Conservation (phyloP, 345 rosid genomes). For the Lepidium aucheri region DNA sequence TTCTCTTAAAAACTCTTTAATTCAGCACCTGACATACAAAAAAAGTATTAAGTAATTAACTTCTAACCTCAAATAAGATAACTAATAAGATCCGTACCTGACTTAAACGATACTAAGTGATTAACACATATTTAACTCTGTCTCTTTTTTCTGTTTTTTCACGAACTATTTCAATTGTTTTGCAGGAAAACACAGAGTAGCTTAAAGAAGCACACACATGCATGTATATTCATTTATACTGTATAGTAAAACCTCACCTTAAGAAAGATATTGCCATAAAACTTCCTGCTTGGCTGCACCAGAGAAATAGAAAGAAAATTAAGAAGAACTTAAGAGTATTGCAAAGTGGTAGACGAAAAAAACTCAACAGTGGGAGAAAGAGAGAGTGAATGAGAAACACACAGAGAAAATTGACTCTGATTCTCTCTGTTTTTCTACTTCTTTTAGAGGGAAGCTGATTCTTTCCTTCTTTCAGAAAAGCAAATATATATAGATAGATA, state of each 20-base stretch:
- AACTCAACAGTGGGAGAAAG: background rate
- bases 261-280: background rate
- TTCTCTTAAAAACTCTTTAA: background rate
- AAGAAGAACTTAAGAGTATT: background rate
- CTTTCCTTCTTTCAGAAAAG: background rate
- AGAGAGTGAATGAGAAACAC: background rate
- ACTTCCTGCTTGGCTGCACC: background rate
- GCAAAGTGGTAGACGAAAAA: background rate
- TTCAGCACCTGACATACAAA: background rate
- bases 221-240: background rate
- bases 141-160: constrained; percentile 7
- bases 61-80: background rate
- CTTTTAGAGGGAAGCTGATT: constrained; percentile 30
- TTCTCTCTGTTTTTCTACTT: constrained; percentile 11
- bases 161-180: background rate
- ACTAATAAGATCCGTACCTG: background rate
- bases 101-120: background rate
- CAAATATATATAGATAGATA: too few relatives aligned
- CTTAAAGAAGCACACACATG: background rate
- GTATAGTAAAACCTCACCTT: constrained; percentile 4
- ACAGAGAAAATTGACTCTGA: background rate
- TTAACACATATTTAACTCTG: background rate
- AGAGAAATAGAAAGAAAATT: background rate
- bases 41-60: background rate
- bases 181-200: background rate